These are phyloP conservation scores for Panaeolus papilionaceus DNA, from an alignment of 768 basidiomycete genomes.

Conservation along the genomic window DNA sequence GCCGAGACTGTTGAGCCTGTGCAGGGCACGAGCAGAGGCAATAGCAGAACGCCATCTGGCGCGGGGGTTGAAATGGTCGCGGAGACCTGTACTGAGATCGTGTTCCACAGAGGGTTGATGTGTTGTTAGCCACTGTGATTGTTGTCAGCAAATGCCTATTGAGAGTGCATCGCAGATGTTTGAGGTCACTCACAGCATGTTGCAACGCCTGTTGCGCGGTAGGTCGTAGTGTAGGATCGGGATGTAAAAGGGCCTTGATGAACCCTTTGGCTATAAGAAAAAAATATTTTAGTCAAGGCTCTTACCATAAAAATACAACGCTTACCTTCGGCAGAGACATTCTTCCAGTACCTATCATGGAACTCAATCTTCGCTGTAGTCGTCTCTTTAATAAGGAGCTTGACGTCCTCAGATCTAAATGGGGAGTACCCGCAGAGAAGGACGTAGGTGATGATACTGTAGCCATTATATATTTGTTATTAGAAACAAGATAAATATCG, in stretches of 20 bases:
- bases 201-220: constrained; percentile 75
- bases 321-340: constrained; percentile 78
- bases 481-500: no score
- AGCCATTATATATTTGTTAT: not conserved
- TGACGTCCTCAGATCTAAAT: constrained; percentile 84
- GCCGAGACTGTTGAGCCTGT: constrained; percentile 43
- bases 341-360: constrained; percentile 94
- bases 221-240: constrained; percentile 73
- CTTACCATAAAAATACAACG: not conserved
- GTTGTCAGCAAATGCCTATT: not conserved
- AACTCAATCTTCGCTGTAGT: constrained; percentile 86
- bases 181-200: constrained; percentile 58
- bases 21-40: constrained; percentile 48
- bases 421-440: constrained; percentile 95
- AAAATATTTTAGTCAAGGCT: not conserved
- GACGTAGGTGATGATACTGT: constrained; percentile 93
- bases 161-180: not conserved
- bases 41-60: constrained; percentile 81
- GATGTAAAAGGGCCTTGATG: constrained; percentile 71
- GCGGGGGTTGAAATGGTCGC: constrained; percentile 82
- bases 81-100: constrained; percentile 75
- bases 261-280: constrained; percentile 73
- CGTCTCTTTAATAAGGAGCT: constrained; percentile 83
- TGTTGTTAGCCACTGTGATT: constrained; percentile 71
- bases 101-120: constrained; percentile 71